Percentiles rank a stretch among this genome's conserved stretches.
These are phyloP conservation scores for Madurella fahalii DNA, from an alignment of 2,329 filamentous ascomycete species.

Conservation along the genomic window DNA sequence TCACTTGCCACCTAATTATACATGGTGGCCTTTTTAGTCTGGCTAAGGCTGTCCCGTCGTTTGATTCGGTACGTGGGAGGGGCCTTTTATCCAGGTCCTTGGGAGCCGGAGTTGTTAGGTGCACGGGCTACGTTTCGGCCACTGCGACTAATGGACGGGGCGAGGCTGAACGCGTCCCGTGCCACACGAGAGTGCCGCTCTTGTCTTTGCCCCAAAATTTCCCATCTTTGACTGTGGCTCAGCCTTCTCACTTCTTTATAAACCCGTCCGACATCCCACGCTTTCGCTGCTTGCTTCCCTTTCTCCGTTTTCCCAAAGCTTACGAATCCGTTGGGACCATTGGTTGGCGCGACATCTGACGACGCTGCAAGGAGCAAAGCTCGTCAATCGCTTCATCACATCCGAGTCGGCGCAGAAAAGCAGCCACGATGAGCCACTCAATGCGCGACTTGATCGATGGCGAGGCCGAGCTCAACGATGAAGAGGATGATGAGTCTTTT, in stretches of 20 bases:
- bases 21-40: too few species aligned
- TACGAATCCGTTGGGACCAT: neutral
- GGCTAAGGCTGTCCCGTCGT: too few species aligned
- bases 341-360: neutral
- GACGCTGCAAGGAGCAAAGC: neutral
- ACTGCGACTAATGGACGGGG: neutral
- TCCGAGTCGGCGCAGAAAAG: neutral
- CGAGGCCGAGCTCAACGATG: conserved; percentile 79
- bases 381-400: neutral
- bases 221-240: conserved; percentile 11
- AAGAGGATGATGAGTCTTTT: conserved; percentile 79
- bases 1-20: too few species aligned
- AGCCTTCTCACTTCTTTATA: neutral
- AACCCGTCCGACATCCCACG: neutral
- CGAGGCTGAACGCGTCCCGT: conserved; percentile 20
- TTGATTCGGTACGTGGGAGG: too few species aligned
- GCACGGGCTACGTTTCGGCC: too few species aligned
- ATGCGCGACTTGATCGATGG: conserved; percentile 78
- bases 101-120: too few species aligned
- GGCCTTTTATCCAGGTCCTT: too few species aligned
- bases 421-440: conserved; percentile 53
- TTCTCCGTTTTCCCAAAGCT: too few species aligned
- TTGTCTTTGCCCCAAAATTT: conserved; percentile 15
- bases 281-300: neutral
- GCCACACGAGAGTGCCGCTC: neutral